Evolutionary conservation across 225 moss, liverwort and hornwort genomes (phyloP).

Genomic region (Bryoerythrophyllum caledonicum): DNA sequence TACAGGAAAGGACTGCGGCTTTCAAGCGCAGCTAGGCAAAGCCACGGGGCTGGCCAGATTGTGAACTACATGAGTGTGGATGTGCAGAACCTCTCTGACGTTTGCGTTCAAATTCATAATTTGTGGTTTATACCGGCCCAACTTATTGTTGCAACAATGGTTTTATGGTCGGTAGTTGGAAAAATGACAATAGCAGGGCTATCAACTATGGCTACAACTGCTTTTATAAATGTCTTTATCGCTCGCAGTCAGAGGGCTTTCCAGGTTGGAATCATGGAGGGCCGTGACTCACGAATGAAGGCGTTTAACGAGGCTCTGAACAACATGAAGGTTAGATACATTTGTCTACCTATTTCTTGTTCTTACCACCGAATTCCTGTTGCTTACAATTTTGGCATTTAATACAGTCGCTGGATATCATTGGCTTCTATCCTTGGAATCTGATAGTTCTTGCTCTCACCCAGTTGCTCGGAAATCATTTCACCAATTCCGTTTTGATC

Average conservation of each 20-base stretch:
- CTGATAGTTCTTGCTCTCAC: background rate
- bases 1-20: constrained; percentile 87
- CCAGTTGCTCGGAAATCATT: background rate
- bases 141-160: constrained; percentile 45
- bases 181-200: constrained; percentile 62
- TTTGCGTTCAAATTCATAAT: constrained; percentile 69
- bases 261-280: constrained; percentile 60
- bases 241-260: constrained; percentile 41
- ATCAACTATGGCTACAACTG: constrained; percentile 38
- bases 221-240: constrained; percentile 17
- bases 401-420: too few species aligned
- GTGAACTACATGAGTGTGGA: constrained; percentile 98
- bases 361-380: background rate
- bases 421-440: background rate
- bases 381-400: constrained; percentile 9
- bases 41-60: constrained; percentile 85
- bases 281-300: constrained; percentile 73
- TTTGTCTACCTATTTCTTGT: background rate
- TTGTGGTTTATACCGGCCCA: constrained; percentile 79
- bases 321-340: constrained; percentile 69
- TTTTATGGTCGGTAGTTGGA: constrained; percentile 59
- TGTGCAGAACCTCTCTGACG: constrained; percentile 72
- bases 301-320: constrained; percentile 74
- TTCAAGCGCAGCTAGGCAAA: constrained; percentile 76
- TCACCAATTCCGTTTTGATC: background rate